Evolutionary conservation across 208 protist species (phyloP).

Genomic region (Leishmania gerbilli): DNA sequence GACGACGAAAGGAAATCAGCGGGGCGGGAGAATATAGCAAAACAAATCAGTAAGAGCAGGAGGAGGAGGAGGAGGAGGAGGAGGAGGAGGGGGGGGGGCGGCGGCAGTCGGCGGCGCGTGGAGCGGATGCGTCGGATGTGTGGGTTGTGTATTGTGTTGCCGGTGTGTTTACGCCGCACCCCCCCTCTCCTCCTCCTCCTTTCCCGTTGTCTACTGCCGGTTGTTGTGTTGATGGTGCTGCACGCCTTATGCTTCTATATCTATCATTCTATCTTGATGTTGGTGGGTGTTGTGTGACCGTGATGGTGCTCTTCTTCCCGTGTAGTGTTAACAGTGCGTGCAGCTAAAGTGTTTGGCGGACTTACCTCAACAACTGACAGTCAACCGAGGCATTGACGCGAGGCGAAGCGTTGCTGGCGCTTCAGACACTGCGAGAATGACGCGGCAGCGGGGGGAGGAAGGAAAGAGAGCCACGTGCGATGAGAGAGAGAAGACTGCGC

Average conservation of each 20-base stretch:
- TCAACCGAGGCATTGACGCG: neutral
- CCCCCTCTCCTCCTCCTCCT: neutral
- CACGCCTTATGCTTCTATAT: neutral
- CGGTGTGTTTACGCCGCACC: neutral
- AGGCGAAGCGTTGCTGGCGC: neutral
- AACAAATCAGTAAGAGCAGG: too few species aligned
- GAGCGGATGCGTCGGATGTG: neutral
- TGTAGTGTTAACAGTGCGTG: neutral
- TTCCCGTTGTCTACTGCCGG: neutral
- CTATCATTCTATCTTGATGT: neutral
- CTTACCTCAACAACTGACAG: neutral
- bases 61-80: neutral
- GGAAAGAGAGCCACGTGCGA: neutral
- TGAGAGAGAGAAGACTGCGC: neutral
- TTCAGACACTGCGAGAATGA: neutral
- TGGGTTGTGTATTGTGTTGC: neutral
- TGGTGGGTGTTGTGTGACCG: too few species aligned
- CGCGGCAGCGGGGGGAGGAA: neutral
- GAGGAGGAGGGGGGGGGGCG: too few species aligned
- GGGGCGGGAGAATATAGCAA: too few species aligned
- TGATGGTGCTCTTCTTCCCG: neutral
- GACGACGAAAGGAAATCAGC: neutral
- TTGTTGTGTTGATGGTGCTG: neutral
- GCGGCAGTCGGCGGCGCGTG: neutral
- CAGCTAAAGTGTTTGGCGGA: neutral